Conservation (phyloP, 73 alveolate genomes). For the Stentor roeselii region DNA sequence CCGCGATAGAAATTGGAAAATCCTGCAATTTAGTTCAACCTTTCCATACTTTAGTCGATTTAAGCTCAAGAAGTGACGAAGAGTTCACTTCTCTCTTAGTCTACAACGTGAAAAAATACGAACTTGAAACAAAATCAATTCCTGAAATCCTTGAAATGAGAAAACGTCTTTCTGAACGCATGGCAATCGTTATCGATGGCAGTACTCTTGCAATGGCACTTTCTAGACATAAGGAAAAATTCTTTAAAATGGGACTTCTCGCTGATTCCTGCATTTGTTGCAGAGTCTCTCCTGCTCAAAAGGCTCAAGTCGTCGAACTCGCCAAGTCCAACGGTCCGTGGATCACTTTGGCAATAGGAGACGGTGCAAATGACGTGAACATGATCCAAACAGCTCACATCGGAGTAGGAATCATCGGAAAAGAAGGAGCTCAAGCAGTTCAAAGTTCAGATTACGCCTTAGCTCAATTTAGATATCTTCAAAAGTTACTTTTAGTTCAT, state of each 20-base stretch:
- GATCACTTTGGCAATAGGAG: slow-evolving; percentile 78
- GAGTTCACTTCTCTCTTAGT: background rate
- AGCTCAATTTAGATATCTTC: slow-evolving; percentile 81
- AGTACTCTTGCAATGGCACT: slow-evolving; percentile 39
- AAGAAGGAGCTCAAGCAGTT: slow-evolving; percentile 98
- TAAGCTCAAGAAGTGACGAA: background rate
- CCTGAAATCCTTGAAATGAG: slow-evolving; percentile 24
- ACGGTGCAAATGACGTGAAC: slow-evolving; percentile 84
- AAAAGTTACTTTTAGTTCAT: slow-evolving; percentile 84
- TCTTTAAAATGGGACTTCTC: slow-evolving; percentile 18
- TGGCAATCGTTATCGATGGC: slow-evolving; percentile 63
- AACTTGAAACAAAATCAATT: background rate
- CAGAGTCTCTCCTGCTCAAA: slow-evolving; percentile 88
- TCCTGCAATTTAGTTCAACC: slow-evolving; percentile 61
- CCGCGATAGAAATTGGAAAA: slow-evolving; percentile 87
- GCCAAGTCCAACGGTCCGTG: slow-evolving; percentile 41
- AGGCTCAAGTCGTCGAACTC: slow-evolving; percentile 92
- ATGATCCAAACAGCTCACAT: slow-evolving; percentile 76
- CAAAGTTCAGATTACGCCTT: slow-evolving; percentile 89
- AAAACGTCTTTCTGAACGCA: slow-evolving; percentile 10
- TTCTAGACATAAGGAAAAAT: slow-evolving; percentile 25
- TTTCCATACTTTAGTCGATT: background rate
- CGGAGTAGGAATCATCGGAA: slow-evolving; percentile 96
- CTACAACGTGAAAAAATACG: background rate
- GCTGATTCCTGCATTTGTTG: slow-evolving; percentile 81